Percentiles rank a stretch among this genome's conserved stretches.
Conservation (phyloP, 176 grass and related monocot species). For the Oryza brachyantha region DNA sequence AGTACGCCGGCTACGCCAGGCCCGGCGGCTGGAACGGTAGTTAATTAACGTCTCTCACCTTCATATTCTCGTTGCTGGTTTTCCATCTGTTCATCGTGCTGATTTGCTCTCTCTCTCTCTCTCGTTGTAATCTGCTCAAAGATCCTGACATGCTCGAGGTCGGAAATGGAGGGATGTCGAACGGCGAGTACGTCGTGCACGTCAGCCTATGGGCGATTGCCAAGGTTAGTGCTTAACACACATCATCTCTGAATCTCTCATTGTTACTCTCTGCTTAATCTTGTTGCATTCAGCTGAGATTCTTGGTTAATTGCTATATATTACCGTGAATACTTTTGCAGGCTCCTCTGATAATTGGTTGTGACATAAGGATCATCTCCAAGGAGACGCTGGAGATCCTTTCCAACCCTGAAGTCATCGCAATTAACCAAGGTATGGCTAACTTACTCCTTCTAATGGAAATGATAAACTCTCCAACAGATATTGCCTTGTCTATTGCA, state of each 20-base stretch:
- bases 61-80: too few species aligned
- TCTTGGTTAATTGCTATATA: background rate
- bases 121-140: too few species aligned
- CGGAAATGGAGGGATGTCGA: conserved; percentile 75
- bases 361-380: conserved; percentile 55
- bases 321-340: conserved; percentile 10
- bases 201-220: conserved; percentile 79
- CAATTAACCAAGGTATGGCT: conserved; percentile 80
- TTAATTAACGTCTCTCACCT: background rate
- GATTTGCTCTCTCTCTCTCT: background rate
- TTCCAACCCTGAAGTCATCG: conserved; percentile 72
- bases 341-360: conserved; percentile 80
- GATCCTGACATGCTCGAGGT: conserved; percentile 87
- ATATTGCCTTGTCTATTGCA: too few species aligned
- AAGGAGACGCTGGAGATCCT: conserved; percentile 49
- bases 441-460: too few species aligned
- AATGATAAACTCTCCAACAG: too few species aligned
- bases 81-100: too few species aligned
- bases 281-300: background rate
- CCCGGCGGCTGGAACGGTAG: conserved; percentile 79
- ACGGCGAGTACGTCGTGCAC: conserved; percentile 68
- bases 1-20: conserved; percentile 44
- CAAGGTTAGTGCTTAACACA: conserved; percentile 38
- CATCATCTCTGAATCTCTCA: background rate
- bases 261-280: background rate